Evolutionary conservation across 768 basidiomycete genomes (phyloP).

Genomic region (Pulveroboletus sp.): DNA sequence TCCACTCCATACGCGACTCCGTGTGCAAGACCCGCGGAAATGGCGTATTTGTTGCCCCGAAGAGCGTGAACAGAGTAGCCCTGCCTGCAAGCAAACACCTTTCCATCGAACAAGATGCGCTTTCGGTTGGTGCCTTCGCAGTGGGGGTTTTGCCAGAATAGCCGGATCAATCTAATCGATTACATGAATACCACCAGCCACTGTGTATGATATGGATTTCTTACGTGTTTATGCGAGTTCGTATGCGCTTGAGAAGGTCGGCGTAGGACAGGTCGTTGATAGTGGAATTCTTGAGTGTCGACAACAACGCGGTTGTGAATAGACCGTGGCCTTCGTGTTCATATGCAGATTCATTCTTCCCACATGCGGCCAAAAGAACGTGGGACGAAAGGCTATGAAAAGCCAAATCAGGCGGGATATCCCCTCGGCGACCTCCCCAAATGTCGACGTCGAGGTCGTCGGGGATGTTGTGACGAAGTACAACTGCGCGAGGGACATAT

Average conservation of each 20-base stretch:
- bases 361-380: constrained; percentile 44
- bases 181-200: not conserved
- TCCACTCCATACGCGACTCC: constrained; percentile 19
- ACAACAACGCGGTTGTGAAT: constrained; percentile 26
- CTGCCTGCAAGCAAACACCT: constrained; percentile 7
- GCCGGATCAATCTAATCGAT: no score
- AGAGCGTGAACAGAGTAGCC: not conserved
- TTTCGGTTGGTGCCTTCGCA: constrained; percentile 25
- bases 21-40: constrained; percentile 26
- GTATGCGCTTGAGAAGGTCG: constrained; percentile 21
- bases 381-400: constrained; percentile 35
- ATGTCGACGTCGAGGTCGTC: constrained; percentile 27
- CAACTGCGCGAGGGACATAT: constrained; percentile 5
- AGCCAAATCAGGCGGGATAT: constrained; percentile 17
- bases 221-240: constrained; percentile 7
- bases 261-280: constrained; percentile 23
- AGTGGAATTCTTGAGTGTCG: constrained; percentile 1
- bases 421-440: constrained; percentile 12
- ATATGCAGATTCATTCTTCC: constrained; percentile 32
- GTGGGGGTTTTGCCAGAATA: constrained; percentile 26
- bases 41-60: constrained; percentile 7
- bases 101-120: constrained; percentile 25
- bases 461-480: constrained; percentile 3
- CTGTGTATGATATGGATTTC: not conserved
- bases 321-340: constrained; percentile 21